Evolutionary conservation across 257 asterid genomes (phyloP).

Genomic region (Solanum pennellii): DNA sequence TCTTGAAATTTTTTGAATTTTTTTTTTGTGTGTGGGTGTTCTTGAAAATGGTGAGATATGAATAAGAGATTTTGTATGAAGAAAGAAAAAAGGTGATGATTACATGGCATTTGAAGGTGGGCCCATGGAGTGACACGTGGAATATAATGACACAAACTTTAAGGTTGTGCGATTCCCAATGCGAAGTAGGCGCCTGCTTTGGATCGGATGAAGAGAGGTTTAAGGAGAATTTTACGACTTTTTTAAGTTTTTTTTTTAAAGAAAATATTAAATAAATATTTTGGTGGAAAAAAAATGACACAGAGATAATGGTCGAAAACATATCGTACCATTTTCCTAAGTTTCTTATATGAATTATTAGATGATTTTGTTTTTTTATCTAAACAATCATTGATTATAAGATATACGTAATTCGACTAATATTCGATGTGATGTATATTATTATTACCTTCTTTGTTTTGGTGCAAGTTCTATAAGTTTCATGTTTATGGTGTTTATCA

Average conservation of each 20-base stretch:
- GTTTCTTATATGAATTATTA: too few species aligned
- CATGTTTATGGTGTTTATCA: not conserved
- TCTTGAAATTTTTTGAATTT: not conserved
- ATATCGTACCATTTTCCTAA: rapidly evolving
- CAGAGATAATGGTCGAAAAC: not conserved
- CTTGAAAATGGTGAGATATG: not conserved
- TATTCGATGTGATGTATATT: too few species aligned
- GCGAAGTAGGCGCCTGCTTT: constrained; percentile 4
- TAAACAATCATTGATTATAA: too few species aligned
- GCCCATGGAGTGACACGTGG: not conserved
- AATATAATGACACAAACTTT: not conserved
- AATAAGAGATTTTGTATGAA: not conserved
- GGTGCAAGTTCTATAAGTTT: not conserved
- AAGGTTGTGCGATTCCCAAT: constrained; percentile 18
- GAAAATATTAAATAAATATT: not conserved
- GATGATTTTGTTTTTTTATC: not conserved
- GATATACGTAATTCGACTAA: too few species aligned
- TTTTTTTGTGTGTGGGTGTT: not conserved
- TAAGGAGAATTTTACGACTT: not conserved
- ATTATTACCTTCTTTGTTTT: not conserved
- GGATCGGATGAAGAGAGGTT: not conserved
- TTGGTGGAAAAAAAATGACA: not conserved
- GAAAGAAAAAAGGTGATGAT: not conserved
- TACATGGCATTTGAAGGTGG: not conserved
- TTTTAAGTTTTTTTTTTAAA: not conserved